Base-by-base conservation (phyloP, 2,329 filamentous ascomycete species). In the Xylariaceae sp. region DNA sequence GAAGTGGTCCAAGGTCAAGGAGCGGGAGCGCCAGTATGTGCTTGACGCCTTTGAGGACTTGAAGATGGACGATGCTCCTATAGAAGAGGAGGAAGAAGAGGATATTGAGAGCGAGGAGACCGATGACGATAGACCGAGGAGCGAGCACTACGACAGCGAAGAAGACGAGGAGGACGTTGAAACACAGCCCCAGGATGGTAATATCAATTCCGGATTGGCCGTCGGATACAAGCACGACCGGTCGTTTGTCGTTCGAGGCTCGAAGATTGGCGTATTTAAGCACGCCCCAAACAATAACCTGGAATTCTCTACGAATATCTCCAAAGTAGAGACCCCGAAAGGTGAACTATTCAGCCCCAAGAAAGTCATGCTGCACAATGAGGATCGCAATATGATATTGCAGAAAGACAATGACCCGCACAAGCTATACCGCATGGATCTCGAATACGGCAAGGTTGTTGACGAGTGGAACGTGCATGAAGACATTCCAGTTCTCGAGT, bases 381-480 rank as follows among this genome's bases (percentile, higher is more conserved):
- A 95, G 73, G 93, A 97, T 76, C 84, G 87, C 41, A 92, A 96
- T 70, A 88, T 97, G 84, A 90, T 97, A 59, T 76, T 97, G 56
- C 93, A 97, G 73, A 93, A 96, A 67, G 81, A 82, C 45, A 73
- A 87, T 48, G 89, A 98, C 64, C 91, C 94, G 1, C 94, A 96
- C 78, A 92, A 91, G 48, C 83, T 99, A 1, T 99, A 93, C 74
- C 91, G 91, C 41, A 98, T 99, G 95, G 95, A 99, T 76, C 82
- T 99, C 40, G 94, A 99, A 74, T 96, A 96, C 67, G 95, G 95
- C 65, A 98, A 97, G 78, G 91, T 99, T 31, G 92, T 98, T 2
- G 95, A 99, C 70, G 95, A 99, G 75, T 99, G 95, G 95, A 96
- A 96, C 67, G 85, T 99, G 12, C 94, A 99, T 71, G 94, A 99